phyloP scores from a whole-genome alignment of 1,284 basidiomycete species.

The Boletus sp. region DNA sequence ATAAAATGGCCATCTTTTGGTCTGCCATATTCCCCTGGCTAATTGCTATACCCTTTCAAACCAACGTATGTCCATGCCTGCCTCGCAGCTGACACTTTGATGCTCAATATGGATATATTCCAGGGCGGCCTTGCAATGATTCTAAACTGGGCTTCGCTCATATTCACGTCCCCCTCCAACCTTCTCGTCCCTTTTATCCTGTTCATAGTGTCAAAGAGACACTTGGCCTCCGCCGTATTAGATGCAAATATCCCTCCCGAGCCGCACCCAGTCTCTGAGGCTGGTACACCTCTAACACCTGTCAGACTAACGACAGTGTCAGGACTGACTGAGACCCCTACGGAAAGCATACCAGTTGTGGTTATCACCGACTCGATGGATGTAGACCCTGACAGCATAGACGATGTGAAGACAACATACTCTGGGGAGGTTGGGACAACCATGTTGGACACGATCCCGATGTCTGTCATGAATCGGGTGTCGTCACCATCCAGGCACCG shows the following conservation, averaged over 20 bases:
- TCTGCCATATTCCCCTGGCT: constrained; percentile 26
- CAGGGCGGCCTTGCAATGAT: constrained; percentile 17
- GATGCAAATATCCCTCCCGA: constrained; percentile 11
- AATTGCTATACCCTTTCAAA: constrained; percentile 26
- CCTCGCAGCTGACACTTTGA: not conserved
- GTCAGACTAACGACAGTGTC: not conserved
- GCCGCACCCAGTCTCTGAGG: not conserved
- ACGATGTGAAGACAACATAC: constrained; percentile 5
- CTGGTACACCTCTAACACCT: not conserved
- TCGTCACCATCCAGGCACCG: constrained; percentile 20
- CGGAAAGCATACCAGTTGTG: constrained; percentile 21
- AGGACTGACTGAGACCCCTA: not conserved
- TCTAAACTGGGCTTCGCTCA: constrained; percentile 27
- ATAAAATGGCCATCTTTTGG: constrained; percentile 26
- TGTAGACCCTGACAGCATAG: not conserved
- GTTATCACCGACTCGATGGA: constrained; percentile 19
- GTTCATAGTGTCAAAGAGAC: constrained; percentile 22
- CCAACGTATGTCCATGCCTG: constrained; percentile 17
- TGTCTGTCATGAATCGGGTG: constrained; percentile 23
- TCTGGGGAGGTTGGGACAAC: not conserved
- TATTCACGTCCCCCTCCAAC: constrained; percentile 24
- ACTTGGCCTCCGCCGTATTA: constrained; percentile 21
- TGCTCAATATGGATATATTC: not conserved
- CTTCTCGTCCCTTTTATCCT: constrained; percentile 26
- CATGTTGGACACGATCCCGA: constrained; percentile 9